These are phyloP conservation scores for Closterium sp. DNA, from an alignment of 139 green algal species.

Conservation along the genomic window DNA sequence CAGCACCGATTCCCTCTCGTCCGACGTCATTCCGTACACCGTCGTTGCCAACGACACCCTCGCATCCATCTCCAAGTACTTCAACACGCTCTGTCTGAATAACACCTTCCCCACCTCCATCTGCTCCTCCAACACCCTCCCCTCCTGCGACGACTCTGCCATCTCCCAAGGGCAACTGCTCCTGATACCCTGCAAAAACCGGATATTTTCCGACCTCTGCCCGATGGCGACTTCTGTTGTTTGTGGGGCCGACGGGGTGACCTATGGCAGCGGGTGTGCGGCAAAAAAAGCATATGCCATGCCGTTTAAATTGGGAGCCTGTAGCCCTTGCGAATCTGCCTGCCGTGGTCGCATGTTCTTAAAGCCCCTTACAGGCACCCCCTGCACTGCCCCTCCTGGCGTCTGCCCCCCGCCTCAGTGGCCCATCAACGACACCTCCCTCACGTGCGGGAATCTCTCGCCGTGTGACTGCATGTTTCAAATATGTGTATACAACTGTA, in stretches of 20 bases:
- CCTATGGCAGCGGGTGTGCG: background rate
- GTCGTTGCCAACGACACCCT: background rate
- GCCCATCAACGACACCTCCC: background rate
- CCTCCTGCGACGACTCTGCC: background rate
- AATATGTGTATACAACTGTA: background rate
- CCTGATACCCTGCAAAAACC: background rate
- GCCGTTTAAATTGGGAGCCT: background rate
- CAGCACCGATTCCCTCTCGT: background rate
- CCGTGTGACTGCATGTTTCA: background rate
- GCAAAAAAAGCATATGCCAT: background rate
- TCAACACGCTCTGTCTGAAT: background rate
- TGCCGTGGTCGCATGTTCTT: background rate
- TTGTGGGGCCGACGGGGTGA: background rate
- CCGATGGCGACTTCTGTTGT: background rate
- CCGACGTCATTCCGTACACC: background rate
- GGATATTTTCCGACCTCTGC: background rate
- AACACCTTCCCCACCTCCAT: background rate
- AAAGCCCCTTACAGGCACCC: background rate
- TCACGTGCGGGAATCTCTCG: background rate
- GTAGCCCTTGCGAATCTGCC: background rate
- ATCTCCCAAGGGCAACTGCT: background rate
- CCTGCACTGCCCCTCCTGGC: background rate
- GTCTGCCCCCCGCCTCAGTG: background rate
- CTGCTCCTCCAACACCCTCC: background rate
- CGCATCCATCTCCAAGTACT: background rate